Percentiles rank a stretch among this genome's conserved stretches.
These are phyloP conservation scores for Suillus bovinus DNA, from an alignment of 768 basidiomycete genomes.

Conservation along the genomic window DNA sequence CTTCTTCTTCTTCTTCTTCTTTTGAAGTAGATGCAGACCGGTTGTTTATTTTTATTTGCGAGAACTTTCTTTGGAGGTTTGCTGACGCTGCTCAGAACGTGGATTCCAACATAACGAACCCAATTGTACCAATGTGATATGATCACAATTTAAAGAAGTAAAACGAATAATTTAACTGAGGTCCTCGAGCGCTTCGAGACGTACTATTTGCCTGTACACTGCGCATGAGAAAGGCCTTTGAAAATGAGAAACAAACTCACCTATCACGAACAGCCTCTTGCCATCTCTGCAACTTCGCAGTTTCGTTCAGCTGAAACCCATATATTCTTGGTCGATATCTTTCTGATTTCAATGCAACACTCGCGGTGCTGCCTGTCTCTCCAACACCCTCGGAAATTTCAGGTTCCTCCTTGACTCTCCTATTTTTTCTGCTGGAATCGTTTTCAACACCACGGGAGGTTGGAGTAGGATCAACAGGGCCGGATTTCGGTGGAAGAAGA, in stretches of 20 bases:
- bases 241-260: slow-evolving; percentile 36
- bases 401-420: slow-evolving; percentile 56
- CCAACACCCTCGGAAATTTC: slow-evolving; percentile 56
- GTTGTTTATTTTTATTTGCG: slow-evolving; percentile 35
- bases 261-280: slow-evolving; percentile 90
- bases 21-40: slow-evolving; percentile 19
- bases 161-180: slow-evolving; percentile 8
- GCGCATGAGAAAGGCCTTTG: slow-evolving; percentile 9
- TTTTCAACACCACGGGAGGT: slow-evolving; percentile 30
- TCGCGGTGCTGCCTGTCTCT: slow-evolving; percentile 75
- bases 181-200: slow-evolving; percentile 50
- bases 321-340: slow-evolving; percentile 92
- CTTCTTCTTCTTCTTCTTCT: slow-evolving; percentile 48
- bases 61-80: slow-evolving; percentile 26
- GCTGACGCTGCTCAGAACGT: slow-evolving; percentile 58
- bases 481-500: slow-evolving; percentile 82
- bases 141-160: background rate
- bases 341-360: slow-evolving; percentile 86
- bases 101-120: slow-evolving; percentile 81
- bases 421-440: slow-evolving; percentile 34
- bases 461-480: slow-evolving; percentile 42
- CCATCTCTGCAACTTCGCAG: slow-evolving; percentile 92
- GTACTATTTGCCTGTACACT: slow-evolving; percentile 43
- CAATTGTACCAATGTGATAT: slow-evolving; percentile 46
- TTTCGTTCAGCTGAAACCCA: slow-evolving; percentile 95